Evolutionary conservation across 2,329 filamentous ascomycete species (phyloP).

Genomic region (Lecanicillium sp.): DNA sequence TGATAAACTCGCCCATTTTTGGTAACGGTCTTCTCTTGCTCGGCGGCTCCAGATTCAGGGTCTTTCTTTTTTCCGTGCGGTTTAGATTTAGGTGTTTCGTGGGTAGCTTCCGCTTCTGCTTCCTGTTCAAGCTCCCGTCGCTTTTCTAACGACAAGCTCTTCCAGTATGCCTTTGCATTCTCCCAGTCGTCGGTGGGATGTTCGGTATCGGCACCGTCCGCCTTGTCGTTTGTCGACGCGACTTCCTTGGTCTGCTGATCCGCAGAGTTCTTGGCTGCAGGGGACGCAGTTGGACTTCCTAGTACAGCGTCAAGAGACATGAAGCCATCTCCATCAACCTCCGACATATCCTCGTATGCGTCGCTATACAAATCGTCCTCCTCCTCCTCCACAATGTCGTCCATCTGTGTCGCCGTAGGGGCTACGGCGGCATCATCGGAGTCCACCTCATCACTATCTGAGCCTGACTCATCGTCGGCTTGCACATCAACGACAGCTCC

Average conservation of each 20-base stretch:
- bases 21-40: background rate
- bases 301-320: conserved; percentile 67
- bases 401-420: conserved; percentile 16
- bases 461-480: conserved; percentile 17
- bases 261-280: background rate
- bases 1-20: conserved; percentile 27
- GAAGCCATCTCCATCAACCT: conserved; percentile 59
- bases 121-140: conserved; percentile 55
- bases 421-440: conserved; percentile 7
- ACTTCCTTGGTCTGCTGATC: background rate
- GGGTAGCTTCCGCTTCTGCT: conserved; percentile 23
- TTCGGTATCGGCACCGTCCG: background rate
- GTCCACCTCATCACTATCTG: conserved; percentile 3
- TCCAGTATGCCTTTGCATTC: conserved; percentile 63
- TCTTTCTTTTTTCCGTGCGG: conserved; percentile 31
- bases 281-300: conserved; percentile 41
- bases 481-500: conserved; percentile 46
- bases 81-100: conserved; percentile 16
- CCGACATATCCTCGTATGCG: conserved; percentile 65
- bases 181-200: conserved; percentile 50
- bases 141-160: conserved; percentile 53
- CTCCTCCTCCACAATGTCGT: conserved; percentile 30
- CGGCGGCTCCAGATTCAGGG: conserved; percentile 9
- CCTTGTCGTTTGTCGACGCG: background rate
- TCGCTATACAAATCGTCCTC: conserved; percentile 62